Conservation (phyloP, 208 protist genomes). For the Leishmania gerbilli region DNA sequence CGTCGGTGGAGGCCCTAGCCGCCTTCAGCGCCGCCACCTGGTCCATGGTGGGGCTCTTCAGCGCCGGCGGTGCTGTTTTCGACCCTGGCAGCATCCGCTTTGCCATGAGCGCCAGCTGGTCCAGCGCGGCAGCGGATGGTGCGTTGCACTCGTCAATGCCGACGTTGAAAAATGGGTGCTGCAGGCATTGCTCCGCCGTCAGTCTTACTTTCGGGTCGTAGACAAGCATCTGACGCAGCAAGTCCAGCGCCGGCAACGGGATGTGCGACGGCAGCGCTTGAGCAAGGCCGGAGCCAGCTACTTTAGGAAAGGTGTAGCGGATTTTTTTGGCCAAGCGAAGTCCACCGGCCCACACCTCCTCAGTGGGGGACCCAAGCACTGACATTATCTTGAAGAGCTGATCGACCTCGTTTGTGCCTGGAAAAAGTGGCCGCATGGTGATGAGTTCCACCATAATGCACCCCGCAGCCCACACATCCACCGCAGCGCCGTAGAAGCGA, state of each 20-base stretch:
- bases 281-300: constrained; percentile 67
- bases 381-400: constrained; percentile 85
- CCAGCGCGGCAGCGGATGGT: constrained; percentile 38
- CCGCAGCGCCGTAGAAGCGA: constrained; percentile 92
- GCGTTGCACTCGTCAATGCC: constrained; percentile 59
- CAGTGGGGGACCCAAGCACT: constrained; percentile 79
- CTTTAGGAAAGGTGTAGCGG: constrained; percentile 72
- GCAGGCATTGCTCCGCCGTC: constrained; percentile 94
- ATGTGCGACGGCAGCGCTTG: constrained; percentile 71
- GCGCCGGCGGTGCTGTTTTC: constrained; percentile 59
- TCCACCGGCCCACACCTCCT: constrained; percentile 73
- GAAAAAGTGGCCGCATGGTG: constrained; percentile 97
- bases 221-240: constrained; percentile 92
- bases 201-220: constrained; percentile 96
- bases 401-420: constrained; percentile 83
- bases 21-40: constrained; percentile 6
- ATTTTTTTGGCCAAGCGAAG: constrained; percentile 79
- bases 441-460: constrained; percentile 99
- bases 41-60: constrained; percentile 4
- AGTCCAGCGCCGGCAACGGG: constrained; percentile 90
- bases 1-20: constrained; percentile 12
- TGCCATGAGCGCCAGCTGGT: constrained; percentile 53
- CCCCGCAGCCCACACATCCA: constrained; percentile 96
- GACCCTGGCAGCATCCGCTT: constrained; percentile 46
- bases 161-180: constrained; percentile 92